Evolutionary conservation across 805 yeast species (phyloP).

Genomic region (Saturnispora serradocipensis): DNA sequence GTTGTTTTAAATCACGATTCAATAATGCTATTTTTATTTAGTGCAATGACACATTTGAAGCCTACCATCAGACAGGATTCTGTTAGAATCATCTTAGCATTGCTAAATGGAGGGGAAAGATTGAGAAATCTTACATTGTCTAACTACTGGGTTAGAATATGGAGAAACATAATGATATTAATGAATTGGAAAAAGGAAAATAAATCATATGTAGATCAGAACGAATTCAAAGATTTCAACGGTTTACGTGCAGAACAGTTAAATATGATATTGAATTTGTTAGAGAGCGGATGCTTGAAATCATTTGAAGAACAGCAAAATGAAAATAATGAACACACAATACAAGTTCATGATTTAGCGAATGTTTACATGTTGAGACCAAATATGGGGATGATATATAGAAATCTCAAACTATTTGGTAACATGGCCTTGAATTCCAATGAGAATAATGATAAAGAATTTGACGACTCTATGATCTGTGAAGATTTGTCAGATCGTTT

Average conservation of each 20-base stretch:
- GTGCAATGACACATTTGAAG: slow-evolving; percentile 89
- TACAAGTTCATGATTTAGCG: slow-evolving; percentile 39
- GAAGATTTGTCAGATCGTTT: slow-evolving; percentile 55
- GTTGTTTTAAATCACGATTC: slow-evolving; percentile 52
- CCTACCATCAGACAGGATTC: slow-evolving; percentile 71
- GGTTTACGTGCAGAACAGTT: slow-evolving; percentile 29
- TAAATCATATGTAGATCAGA: slow-evolving; percentile 15
- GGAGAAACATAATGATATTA: slow-evolving; percentile 58
- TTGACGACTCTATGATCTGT: slow-evolving; percentile 25
- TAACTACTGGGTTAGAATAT: slow-evolving; percentile 54
- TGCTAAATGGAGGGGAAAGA: slow-evolving; percentile 36
- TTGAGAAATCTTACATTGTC: slow-evolving; percentile 40
- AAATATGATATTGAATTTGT: slow-evolving; percentile 26
- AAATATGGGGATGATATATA: slow-evolving; percentile 30
- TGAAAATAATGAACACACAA: not conserved
- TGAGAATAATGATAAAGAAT: not conserved
- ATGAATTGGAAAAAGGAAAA: slow-evolving; percentile 53
- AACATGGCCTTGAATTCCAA: slow-evolving; percentile 9
- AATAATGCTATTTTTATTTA: slow-evolving; percentile 65
- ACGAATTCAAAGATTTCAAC: slow-evolving; percentile 15
- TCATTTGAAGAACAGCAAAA: slow-evolving; percentile 11
- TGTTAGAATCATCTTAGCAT: slow-evolving; percentile 51
- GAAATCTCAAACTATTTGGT: slow-evolving; percentile 51
- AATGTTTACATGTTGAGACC: slow-evolving; percentile 43
- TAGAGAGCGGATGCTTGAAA: slow-evolving; percentile 20